Evolutionary conservation across 139 green algal genomes (phyloP).

Genomic region (Chlamydomonas schloesseri): DNA sequence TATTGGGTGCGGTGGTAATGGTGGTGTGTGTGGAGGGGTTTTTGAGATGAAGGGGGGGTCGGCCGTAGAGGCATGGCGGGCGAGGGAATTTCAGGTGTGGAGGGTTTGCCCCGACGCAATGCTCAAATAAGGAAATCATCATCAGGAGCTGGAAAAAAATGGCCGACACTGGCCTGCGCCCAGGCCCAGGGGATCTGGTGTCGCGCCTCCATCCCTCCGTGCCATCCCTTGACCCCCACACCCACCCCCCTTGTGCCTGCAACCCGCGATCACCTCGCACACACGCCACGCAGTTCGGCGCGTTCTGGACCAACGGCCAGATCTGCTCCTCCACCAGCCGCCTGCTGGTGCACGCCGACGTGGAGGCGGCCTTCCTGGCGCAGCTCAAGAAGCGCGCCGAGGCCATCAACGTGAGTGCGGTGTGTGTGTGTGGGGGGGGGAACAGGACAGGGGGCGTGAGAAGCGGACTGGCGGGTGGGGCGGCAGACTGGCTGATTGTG

Average conservation of each 20-base stretch:
- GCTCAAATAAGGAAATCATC: too few relatives aligned
- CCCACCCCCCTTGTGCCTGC: neutral
- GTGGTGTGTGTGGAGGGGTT: conserved; percentile 17
- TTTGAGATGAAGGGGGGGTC: too few relatives aligned
- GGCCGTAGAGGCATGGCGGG: too few relatives aligned
- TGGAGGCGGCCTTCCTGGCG: conserved; percentile 77
- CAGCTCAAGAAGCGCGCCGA: conserved; percentile 78
- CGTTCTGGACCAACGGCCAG: conserved; percentile 89
- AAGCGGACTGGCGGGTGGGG: neutral
- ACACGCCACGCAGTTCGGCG: conserved; percentile 72
- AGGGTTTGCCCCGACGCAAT: too few relatives aligned
- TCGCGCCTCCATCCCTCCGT: too few relatives aligned
- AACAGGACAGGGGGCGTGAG: neutral
- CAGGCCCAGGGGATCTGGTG: too few relatives aligned
- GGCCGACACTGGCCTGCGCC: too few relatives aligned
- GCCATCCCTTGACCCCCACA: too few relatives aligned
- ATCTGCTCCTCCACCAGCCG: conserved; percentile 91
- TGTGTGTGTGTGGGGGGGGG: neutral
- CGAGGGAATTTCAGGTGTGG: too few relatives aligned
- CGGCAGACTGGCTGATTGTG: too few relatives aligned
- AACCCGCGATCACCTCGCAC: neutral
- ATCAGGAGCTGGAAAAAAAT: too few relatives aligned
- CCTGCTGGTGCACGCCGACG: conserved; percentile 81
- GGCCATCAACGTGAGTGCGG: conserved; percentile 70
- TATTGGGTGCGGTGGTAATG: neutral